These are phyloP conservation scores for Russula sp. DNA, from an alignment of 768 basidiomycete genomes.

Conservation along the genomic window DNA sequence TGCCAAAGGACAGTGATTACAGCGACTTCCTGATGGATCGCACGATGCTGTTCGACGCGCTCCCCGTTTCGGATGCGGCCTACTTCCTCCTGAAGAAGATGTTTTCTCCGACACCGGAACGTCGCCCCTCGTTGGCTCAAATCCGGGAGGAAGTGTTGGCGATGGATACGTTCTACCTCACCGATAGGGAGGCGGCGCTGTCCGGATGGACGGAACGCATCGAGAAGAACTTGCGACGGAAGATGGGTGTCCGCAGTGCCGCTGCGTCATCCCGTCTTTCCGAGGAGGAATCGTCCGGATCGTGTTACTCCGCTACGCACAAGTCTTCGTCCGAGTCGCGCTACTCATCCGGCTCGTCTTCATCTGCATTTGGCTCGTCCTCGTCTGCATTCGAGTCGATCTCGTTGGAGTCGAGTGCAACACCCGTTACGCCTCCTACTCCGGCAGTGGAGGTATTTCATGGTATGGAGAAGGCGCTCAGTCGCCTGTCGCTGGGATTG, in stretches of 20 bases:
- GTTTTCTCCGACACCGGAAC: constrained; percentile 57
- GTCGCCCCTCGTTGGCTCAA: constrained; percentile 55
- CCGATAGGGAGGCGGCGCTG: constrained; percentile 33
- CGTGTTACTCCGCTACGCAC: neutral
- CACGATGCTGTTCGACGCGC: neutral
- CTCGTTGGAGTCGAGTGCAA: neutral
- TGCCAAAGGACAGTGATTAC: neutral
- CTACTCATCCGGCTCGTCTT: neutral
- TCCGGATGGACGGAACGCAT: constrained; percentile 2
- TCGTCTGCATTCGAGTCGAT: constrained; percentile 5
- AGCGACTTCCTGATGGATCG: neutral
- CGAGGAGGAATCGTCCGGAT: neutral
- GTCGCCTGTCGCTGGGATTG: neutral
- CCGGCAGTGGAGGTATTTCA: neutral
- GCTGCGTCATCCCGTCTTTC: neutral
- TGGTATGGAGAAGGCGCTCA: neutral
- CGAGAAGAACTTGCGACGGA: neutral
- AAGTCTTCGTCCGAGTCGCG: neutral
- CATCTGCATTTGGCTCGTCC: neutral
- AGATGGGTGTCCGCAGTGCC: neutral
- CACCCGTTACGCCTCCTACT: constrained; percentile 3
- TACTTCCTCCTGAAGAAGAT: constrained; percentile 43
- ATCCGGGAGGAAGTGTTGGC: constrained; percentile 49
- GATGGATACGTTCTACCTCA: constrained; percentile 56
- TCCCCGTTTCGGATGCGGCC: constrained; percentile 31